Evolutionary conservation across 2,329 filamentous ascomycete genomes (phyloP).

Genomic region (Alternaria infectoria): DNA sequence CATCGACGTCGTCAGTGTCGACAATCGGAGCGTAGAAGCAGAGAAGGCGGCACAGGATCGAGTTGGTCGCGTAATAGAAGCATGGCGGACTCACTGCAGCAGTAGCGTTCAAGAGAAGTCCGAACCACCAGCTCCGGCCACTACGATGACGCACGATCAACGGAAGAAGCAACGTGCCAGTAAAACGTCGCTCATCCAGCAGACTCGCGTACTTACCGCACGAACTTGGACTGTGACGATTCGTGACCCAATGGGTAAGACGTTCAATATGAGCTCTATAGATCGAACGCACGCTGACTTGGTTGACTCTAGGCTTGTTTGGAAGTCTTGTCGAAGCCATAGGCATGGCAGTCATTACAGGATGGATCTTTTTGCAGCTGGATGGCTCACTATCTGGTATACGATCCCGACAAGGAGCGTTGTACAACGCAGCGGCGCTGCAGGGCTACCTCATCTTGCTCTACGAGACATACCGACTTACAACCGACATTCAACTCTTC

Average conservation of each 20-base stretch:
- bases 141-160: background rate
- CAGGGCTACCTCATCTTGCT: slow-evolving; percentile 79
- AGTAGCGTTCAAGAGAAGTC: slow-evolving; percentile 21
- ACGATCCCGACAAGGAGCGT: slow-evolving; percentile 72
- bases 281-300: background rate
- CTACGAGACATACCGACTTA: slow-evolving; percentile 77
- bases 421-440: slow-evolving; percentile 74
- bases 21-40: slow-evolving; percentile 71
- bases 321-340: slow-evolving; percentile 73
- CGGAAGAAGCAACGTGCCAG: slow-evolving; percentile 35
- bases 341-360: slow-evolving; percentile 72
- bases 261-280: background rate
- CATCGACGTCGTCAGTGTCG: slow-evolving; percentile 76
- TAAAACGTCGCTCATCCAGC: slow-evolving; percentile 65
- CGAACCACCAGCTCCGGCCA: background rate
- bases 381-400: slow-evolving; percentile 73
- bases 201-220: slow-evolving; percentile 69
- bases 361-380: slow-evolving; percentile 74
- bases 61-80: slow-evolving; percentile 65
- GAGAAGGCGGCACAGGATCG: slow-evolving; percentile 66
- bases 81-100: slow-evolving; percentile 58
- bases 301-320: slow-evolving; percentile 54
- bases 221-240: slow-evolving; percentile 74
- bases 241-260: slow-evolving; percentile 72
- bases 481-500: slow-evolving; percentile 75